Conservation (phyloP, 106 monocot genomes). For the Chionographis japonica region DNA sequence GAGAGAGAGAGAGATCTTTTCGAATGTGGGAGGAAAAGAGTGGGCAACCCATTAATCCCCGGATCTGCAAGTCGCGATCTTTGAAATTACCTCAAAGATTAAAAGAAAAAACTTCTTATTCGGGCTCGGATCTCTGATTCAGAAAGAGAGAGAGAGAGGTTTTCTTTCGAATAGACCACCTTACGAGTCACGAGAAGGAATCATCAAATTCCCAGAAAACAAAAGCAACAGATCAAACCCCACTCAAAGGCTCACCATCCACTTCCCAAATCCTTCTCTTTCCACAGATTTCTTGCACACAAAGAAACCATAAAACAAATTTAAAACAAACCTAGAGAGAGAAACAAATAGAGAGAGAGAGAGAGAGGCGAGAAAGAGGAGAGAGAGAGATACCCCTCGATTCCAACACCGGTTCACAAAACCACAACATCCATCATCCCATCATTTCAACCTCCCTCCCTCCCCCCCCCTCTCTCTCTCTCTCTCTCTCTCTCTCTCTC, state of each 20-base stretch:
- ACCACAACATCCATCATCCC: background rate
- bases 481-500: too few relatives aligned
- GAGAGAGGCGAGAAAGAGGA: background rate
- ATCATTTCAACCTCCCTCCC: too few relatives aligned
- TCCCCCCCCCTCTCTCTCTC: too few relatives aligned
- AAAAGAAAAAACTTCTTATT: background rate
- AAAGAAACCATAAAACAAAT: background rate
- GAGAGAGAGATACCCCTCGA: background rate
- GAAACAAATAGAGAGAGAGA: background rate
- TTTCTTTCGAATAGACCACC: too few relatives aligned
- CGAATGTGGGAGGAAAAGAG: background rate
- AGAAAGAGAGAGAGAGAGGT: too few relatives aligned
- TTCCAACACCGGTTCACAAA: too few relatives aligned
- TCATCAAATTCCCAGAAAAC: too few relatives aligned
- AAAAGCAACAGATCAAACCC: too few relatives aligned
- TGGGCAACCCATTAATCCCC: background rate
- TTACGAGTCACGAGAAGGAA: too few relatives aligned
- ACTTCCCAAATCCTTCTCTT: background rate
- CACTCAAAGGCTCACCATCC: too few relatives aligned
- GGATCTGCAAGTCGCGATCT: background rate
- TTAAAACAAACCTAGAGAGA: too few relatives aligned
- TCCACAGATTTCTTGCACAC: background rate
- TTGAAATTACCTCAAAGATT: background rate
- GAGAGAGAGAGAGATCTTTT: conserved; percentile 3
- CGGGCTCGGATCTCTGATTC: too few relatives aligned